phyloP scores from a whole-genome alignment of 1,139 yeast genomes.

The Magnusiomyces sp. region DNA sequence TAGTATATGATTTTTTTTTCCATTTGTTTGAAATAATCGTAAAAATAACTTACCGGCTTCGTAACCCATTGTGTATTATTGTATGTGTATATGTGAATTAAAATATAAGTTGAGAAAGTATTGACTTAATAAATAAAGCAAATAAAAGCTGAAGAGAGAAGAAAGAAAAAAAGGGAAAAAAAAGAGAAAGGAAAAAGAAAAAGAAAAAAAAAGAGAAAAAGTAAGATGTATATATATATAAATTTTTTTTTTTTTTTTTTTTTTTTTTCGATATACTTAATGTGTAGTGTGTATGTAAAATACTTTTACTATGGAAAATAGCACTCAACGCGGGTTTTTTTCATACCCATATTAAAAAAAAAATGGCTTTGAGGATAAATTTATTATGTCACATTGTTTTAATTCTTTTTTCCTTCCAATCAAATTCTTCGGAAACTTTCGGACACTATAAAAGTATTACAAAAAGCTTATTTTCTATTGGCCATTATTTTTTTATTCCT shows the following conservation, averaged over 20 bases:
- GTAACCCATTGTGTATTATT: conserved; percentile 9
- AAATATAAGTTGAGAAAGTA: neutral
- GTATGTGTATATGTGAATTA: too few species aligned
- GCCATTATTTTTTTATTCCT: too few species aligned
- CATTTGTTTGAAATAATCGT: neutral
- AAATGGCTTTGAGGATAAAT: neutral
- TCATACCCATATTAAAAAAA: neutral
- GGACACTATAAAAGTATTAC: neutral
- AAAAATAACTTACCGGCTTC: conserved; percentile 6
- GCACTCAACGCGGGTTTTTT: neutral
- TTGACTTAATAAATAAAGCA: neutral
- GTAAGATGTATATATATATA: too few species aligned
- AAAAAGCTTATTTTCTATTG: neutral
- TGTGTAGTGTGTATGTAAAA: too few species aligned
- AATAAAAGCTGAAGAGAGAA: neutral
- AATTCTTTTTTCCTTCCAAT: neutral
- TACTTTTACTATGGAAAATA: neutral
- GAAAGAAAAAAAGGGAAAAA: neutral
- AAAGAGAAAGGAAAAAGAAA: neutral
- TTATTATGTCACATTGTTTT: neutral
- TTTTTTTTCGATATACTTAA: too few species aligned
- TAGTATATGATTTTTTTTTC: neutral
- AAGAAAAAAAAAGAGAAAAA: too few species aligned
- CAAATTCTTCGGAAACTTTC: neutral
- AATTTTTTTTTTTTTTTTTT: too few species aligned